Conservation (phyloP, 306 rosid genomes). For the Sechiopsis laciniata region DNA sequence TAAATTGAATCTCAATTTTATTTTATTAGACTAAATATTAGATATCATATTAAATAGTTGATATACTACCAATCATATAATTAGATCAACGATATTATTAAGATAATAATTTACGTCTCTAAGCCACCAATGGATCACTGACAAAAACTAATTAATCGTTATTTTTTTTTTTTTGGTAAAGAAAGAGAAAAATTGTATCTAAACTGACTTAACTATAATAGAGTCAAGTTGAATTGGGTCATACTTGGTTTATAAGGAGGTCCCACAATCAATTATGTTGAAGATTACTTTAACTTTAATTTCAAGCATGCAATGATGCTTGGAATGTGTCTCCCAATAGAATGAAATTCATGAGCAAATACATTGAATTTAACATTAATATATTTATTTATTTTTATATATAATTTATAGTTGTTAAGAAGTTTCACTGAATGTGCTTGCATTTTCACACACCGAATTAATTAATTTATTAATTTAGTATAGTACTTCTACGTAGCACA, state of each 20-base stretch:
- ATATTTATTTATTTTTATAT: neutral
- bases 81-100: neutral
- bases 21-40: too few species aligned
- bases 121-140: neutral
- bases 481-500: neutral
- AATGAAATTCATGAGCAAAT: neutral
- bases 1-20: too few species aligned
- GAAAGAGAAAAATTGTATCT: neutral
- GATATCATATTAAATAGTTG: too few species aligned
- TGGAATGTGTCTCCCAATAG: neutral
- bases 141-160: neutral
- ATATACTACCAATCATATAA: neutral
- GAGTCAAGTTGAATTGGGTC: neutral
- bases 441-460: neutral
- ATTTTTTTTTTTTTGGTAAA: neutral
- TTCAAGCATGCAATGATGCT: neutral
- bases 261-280: neutral
- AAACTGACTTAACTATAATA: slow-evolving; percentile 7
- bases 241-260: neutral
- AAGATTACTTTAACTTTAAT: neutral
- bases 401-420: neutral
- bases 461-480: neutral
- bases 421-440: slow-evolving; percentile 14
- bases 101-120: neutral
- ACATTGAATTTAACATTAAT: neutral